Base-by-base conservation (phyloP, 2,329 filamentous ascomycete species). In the Trichoderma sp. region DNA sequence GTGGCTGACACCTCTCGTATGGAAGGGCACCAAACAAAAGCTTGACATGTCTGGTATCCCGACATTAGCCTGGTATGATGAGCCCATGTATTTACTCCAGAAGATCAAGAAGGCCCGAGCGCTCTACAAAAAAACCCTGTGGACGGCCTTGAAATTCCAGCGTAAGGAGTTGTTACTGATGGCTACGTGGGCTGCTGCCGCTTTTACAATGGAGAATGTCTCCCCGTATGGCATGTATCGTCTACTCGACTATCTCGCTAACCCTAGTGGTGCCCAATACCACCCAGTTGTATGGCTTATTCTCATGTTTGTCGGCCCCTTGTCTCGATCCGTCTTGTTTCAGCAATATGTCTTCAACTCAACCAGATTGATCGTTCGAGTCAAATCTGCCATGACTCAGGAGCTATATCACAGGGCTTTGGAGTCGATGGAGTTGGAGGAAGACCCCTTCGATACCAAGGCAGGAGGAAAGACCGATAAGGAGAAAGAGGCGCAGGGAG, bases 311-410 rank as follows among this genome's bases (percentile, higher is more conserved):
- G 72, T 86, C 50, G 89, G 89, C 0, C 88, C 88, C 1, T 35
- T 84, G 56, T 79, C 82, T 4, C 86, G 87, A 16, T 89, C 89
- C 3, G 77, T 90, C 60, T 81, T 85, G 72, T 89, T 87, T 77
- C 89, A 91, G 79, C 88, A 89, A 77, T 91, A 91, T 79, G 85
- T 91, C 41, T 91, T 91, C 78, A 88, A 84, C 2, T 88, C 88
- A 7, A 91, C 89, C 3, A 85, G 88, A n/a, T 81, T 91, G 60
- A 82, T 90, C 41, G 88, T 91, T 45, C 87, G 89, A 31, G 82
- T 90, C 74, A 90, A 89, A 78, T 86, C 89, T 33, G 88, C 87
- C 33, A 84, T 91, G 75, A 90, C 89, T 0, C 89, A 91, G 77
- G 89, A 91, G 79, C 84, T 91, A 11, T 91, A 91, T 77, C 86